Evolutionary conservation across 495 filamentous ascomycete species (phyloP).

Genomic region (Pyrenopolyporus hunteri): DNA sequence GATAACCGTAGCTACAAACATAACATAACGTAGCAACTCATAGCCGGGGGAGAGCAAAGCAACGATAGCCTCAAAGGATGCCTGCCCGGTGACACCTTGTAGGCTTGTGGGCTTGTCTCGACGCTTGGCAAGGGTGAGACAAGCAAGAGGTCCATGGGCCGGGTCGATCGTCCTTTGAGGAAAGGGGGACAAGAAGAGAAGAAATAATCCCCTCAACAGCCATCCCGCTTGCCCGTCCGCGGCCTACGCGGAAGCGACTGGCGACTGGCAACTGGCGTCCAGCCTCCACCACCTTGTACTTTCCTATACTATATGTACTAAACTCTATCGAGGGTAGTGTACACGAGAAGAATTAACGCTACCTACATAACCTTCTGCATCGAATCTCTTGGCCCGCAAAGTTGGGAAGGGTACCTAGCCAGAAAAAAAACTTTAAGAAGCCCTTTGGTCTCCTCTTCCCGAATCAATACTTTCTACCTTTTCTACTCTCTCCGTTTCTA

Average conservation of each 20-base stretch:
- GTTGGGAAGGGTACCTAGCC: too few species aligned
- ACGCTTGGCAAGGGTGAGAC: conserved; percentile 32
- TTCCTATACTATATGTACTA: conserved; percentile 26
- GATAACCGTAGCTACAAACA: too few species aligned
- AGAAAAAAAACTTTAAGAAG: conserved; percentile 33
- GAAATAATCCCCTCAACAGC: conserved; percentile 31
- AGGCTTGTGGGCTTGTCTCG: conserved; percentile 7
- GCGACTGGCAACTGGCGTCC: too few species aligned
- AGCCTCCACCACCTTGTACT: conserved; percentile 19
- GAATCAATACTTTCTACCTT: conserved; percentile 19
- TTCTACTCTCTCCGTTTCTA: conserved; percentile 23
- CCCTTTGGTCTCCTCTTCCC: conserved; percentile 18
- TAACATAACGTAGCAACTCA: not conserved
- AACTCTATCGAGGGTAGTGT: conserved; percentile 36
- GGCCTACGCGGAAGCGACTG: conserved; percentile 12
- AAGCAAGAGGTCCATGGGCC: not conserved
- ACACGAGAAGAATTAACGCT: conserved; percentile 16
- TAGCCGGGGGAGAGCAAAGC: not conserved
- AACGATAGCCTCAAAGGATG: conserved; percentile 11
- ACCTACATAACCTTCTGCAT: conserved; percentile 14
- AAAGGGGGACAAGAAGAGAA: not conserved
- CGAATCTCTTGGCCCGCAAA: conserved; percentile 28
- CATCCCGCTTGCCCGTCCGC: conserved; percentile 30
- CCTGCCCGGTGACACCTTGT: conserved; percentile 19
- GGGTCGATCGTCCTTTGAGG: conserved; percentile 26